These are phyloP conservation scores for Cryptococcus jaspeensis DNA, from an alignment of 1,284 basidiomycete species.

Conservation along the genomic window DNA sequence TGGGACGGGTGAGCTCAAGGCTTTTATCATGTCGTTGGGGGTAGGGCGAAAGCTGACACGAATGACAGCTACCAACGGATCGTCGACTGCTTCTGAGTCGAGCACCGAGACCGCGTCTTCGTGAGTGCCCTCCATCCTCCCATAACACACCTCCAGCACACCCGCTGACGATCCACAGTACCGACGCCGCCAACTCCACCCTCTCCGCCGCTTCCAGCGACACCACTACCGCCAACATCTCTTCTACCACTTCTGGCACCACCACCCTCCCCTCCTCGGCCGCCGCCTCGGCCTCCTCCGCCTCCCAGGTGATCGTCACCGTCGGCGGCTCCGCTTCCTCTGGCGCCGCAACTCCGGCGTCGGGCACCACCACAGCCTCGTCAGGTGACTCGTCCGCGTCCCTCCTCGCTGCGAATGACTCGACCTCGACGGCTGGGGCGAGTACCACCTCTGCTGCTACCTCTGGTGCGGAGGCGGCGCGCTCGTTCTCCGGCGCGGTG, in stretches of 20 bases:
- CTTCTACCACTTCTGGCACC: neutral
- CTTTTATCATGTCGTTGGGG: neutral
- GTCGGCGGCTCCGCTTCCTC: neutral
- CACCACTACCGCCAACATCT: neutral
- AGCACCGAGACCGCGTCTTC: neutral
- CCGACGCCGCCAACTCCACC: neutral
- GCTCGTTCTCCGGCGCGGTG: too few relatives aligned
- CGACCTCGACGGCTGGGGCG: neutral
- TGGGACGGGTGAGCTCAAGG: neutral
- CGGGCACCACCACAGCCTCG: neutral
- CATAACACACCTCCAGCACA: too few relatives aligned
- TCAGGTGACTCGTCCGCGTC: neutral
- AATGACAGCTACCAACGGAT: neutral
- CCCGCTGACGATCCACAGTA: too few relatives aligned
- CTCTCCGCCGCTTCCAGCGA: neutral
- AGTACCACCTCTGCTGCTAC: neutral
- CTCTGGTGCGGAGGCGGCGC: neutral
- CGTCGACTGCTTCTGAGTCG: neutral
- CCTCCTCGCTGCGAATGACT: neutral
- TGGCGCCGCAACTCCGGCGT: neutral
- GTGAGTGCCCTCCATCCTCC: too few relatives aligned
- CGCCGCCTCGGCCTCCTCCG: constrained; percentile 3
- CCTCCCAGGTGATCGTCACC: neutral
- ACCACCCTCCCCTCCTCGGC: neutral
- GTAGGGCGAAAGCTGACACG: too few relatives aligned